Percentiles rank a stretch among this genome's conserved stretches.
Evolutionary conservation across 768 basidiomycete species (phyloP).

Genomic region (Fibroporia radiculosa): DNA sequence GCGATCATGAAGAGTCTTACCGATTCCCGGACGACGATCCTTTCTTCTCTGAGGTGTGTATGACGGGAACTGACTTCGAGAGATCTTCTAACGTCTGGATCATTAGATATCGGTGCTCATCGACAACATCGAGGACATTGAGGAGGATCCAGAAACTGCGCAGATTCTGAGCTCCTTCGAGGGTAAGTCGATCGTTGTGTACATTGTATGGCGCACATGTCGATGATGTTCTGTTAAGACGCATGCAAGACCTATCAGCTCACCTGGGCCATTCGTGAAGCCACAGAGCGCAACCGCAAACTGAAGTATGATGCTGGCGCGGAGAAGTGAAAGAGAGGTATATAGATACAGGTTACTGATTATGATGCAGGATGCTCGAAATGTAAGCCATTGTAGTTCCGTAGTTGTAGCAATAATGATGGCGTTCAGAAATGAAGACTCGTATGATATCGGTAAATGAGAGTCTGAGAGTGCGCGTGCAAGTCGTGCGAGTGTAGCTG

Average conservation of each 20-base stretch:
- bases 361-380: no score
- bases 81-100: neutral
- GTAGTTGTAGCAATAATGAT: no score
- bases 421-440: no score
- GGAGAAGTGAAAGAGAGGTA: neutral
- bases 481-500: no score
- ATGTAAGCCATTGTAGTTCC: no score
- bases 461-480: no score
- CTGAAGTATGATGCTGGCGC: neutral
- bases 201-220: neutral
- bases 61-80: neutral
- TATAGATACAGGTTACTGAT: no score
- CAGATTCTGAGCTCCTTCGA: slow-evolving; percentile 81
- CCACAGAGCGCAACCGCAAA: slow-evolving; percentile 59
- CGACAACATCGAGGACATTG: slow-evolving; percentile 84
- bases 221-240: slow-evolving; percentile 34
- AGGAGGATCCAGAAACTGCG: slow-evolving; percentile 74
- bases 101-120: slow-evolving; percentile 69
- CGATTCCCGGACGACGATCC: slow-evolving; percentile 81
- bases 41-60: slow-evolving; percentile 78
- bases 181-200: slow-evolving; percentile 42
- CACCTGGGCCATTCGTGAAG: slow-evolving; percentile 87
- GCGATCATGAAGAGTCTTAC: slow-evolving; percentile 63
- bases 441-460: no score
- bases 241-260: slow-evolving; percentile 85